Conservation (phyloP, 768 basidiomycete genomes). For the Amanita fuliginea region DNA sequence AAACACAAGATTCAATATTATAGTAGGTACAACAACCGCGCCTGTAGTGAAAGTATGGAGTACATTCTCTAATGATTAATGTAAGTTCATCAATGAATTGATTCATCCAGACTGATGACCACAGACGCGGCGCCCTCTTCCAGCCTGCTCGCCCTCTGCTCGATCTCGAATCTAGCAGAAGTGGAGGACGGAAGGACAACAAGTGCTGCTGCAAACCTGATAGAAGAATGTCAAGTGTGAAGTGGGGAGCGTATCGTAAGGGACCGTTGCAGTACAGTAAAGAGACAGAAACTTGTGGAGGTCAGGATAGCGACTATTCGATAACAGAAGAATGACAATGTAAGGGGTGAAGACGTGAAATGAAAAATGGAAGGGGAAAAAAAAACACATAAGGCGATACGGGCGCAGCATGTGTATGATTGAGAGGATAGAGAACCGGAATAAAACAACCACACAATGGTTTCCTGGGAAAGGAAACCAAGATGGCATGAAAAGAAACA, state of each 20-base stretch:
- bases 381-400: conserved; percentile 14
- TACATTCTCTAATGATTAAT: conserved; percentile 5
- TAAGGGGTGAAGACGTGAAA: conserved; percentile 10
- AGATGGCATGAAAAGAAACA: conserved; percentile 46
- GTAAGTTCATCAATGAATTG: background rate
- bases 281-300: conserved; percentile 10
- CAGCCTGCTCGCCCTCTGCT: conserved; percentile 47
- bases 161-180: conserved; percentile 23
- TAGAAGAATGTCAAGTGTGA: background rate
- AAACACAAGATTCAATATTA: background rate
- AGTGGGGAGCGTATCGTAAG: conserved; percentile 5
- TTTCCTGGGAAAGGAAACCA: conserved; percentile 12
- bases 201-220: conserved; percentile 20
- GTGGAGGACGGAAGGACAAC: conserved; percentile 65
- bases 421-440: conserved; percentile 7
- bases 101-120: conserved; percentile 11
- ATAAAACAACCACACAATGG: conserved; percentile 9
- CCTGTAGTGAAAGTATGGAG: conserved; percentile 3
- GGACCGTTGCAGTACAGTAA: conserved; percentile 8
- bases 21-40: conserved; percentile 6
- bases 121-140: conserved; percentile 64
- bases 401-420: conserved; percentile 20
- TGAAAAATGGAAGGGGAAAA: too few species aligned
- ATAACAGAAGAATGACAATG: conserved; percentile 12
- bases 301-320: conserved; percentile 9